Evolutionary conservation across 306 rosid species (phyloP), one percentile per base, ranked within the genome.

Genomic region (Amphicarpaea edgeworthii): DNA sequence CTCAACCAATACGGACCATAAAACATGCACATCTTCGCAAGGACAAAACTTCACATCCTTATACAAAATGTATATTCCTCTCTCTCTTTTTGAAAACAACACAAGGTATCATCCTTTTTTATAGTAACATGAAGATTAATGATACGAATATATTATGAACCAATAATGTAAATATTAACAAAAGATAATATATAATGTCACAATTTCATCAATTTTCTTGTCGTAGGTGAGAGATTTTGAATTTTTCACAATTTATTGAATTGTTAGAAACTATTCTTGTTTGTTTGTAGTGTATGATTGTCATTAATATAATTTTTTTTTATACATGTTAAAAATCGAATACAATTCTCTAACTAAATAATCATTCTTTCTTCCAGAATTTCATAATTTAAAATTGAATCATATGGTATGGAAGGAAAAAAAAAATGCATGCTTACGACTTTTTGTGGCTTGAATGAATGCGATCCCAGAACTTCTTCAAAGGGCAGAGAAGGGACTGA

Each of bases 11-110:
- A 91, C 89, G 62, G 97, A 87, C 97, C 94, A 91, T 0, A 91
- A 87, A 15, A 86, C 89, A 2, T 91, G 97, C 59, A 89, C 97
- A 76, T 91, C 97, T 78, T 91, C 92, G 19, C 90, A 81, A 4
- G 89, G 90, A 41, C 93, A 89, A 0, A 93, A 91, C 83, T 88
- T 89, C 69, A 91, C 97, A 80, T 87, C 97, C 77, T 89, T 87
- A 72, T 89, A 89, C 42, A 91, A 38, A 41, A 89, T 83, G 87
- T 89, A 87, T 78, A 91, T 79, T 10, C 94, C 91, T 63, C 80
- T 84, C 2, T 88, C 97, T 89, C 81, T 70, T n/a, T 30, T 30
- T 3, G 51, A 61, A 8, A 26, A 75, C 5, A 42, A 8, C 7
- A 6, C 4, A 30, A 4, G 37, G 7, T 46, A 46, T 46, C 51